Evolutionary conservation across 2,329 filamentous ascomycete species (phyloP), one percentile per base, ranked within the genome.

Genomic region (Ascochyta clinopodiicola): DNA sequence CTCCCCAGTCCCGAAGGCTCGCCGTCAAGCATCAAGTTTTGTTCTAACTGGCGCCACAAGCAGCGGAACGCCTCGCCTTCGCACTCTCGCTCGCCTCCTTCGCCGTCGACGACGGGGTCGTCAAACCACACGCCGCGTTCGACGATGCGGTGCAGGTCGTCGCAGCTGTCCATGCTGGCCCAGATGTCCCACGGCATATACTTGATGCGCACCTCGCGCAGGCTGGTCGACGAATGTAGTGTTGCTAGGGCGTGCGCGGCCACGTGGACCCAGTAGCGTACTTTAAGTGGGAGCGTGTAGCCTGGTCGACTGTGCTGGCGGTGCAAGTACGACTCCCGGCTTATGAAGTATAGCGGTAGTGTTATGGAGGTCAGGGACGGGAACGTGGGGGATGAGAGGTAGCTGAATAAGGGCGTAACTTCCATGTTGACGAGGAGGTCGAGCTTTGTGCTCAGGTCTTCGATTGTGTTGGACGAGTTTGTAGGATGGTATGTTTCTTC

Each of bases 161-260:
- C 71, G 0, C 59, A 60, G 1, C 69, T 70, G 40, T 73, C 70
- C 69, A 75, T 71, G 25, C 60, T 64, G 15, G 72, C 72, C 72
- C 70, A 75, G 15, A 73, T 68, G 46, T 75, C 68, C 56, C 64
- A 68, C 5, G 73, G 70, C 44, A 67, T 63, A 39, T 75, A 74
- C 38, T 67, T 67, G 38, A 75, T 47, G 1, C 57, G 38, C 17
- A 75, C 66, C 29, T 69, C 52, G 7, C 63, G 42, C 1, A 74
- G 50, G 2, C 57, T 38, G 0, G 62, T 17, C 4, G 47, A 19
- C 1, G 56, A 25, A 0, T 42, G 10, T 9, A 74, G 68, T 61
- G 71, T 63, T 4, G 66, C 40, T 1, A 75, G 46, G 0, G 72
- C 73, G 25, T 74, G 69, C 1, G 66, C 61, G 34, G 61, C 66